Evolutionary conservation across 2,329 filamentous ascomycete species (phyloP).

Genomic region (Alternaria sp.): DNA sequence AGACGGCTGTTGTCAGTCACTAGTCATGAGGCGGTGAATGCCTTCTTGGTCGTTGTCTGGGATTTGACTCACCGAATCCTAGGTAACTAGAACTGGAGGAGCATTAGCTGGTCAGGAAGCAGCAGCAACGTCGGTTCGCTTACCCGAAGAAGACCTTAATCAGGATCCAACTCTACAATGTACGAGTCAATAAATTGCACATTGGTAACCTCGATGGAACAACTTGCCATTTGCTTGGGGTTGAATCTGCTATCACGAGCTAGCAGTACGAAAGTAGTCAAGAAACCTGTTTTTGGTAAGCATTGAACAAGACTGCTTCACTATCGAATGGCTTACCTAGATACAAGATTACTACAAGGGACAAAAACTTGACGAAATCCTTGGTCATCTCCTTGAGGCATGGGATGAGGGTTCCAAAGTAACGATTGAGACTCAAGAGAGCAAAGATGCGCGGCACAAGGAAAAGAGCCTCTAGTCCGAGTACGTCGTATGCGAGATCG

Average conservation of each 20-base stretch:
- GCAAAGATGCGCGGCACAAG: constrained; percentile 89
- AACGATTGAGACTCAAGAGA: constrained; percentile 84
- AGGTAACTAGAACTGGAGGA: constrained; percentile 67
- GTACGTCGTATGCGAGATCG: constrained; percentile 85
- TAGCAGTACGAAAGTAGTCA: constrained; percentile 84
- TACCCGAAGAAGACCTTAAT: constrained; percentile 82
- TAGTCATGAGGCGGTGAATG: constrained; percentile 18
- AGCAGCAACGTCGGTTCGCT: constrained; percentile 18
- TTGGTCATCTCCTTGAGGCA: constrained; percentile 94
- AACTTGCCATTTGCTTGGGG: constrained; percentile 66
- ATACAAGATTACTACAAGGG: constrained; percentile 82
- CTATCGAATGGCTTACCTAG: constrained; percentile 60
- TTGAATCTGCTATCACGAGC: constrained; percentile 72
- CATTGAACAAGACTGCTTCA: constrained; percentile 1
- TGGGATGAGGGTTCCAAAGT: constrained; percentile 89
- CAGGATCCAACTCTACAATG: constrained; percentile 69
- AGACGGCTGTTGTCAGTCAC: constrained; percentile 29
- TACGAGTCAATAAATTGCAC: constrained; percentile 18
- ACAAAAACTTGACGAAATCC: constrained; percentile 85
- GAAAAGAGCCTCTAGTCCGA: constrained; percentile 87
- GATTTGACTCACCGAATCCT: constrained; percentile 68
- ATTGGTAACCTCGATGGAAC: neutral
- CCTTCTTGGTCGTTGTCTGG: neutral
- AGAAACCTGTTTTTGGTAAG: constrained; percentile 67
- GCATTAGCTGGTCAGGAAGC: constrained; percentile 2